These are phyloP conservation scores for Cylindrodendrum hubeiense DNA, from an alignment of 2,329 filamentous ascomycete genomes.

Conservation along the genomic window DNA sequence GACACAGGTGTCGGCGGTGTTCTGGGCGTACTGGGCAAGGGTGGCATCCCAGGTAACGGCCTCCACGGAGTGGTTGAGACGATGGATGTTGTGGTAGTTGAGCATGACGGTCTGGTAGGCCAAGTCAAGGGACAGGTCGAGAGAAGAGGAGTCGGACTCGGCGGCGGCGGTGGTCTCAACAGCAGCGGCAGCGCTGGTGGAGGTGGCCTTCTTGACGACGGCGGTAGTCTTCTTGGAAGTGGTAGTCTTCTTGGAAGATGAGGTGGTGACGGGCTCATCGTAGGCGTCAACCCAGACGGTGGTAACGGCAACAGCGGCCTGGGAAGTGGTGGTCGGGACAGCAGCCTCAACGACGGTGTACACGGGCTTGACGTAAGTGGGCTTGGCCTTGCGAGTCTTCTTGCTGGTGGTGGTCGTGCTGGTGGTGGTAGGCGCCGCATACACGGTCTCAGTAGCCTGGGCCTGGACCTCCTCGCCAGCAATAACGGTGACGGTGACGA, in stretches of 20 bases:
- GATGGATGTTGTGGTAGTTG: slow-evolving; percentile 88
- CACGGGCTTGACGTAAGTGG: slow-evolving; percentile 9
- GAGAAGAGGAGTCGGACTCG: background rate
- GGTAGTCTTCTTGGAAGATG: background rate
- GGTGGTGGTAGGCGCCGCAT: slow-evolving; percentile 41
- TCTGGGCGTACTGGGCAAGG: slow-evolving; percentile 73
- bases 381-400: slow-evolving; percentile 23
- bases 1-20: slow-evolving; percentile 74
- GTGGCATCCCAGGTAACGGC: slow-evolving; percentile 74
- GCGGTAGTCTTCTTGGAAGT: background rate
- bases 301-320: slow-evolving; percentile 18
- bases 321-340: background rate
- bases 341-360: background rate
- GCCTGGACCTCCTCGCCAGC: slow-evolving; percentile 42
- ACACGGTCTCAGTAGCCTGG: slow-evolving; percentile 36
- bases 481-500: slow-evolving; percentile 60
- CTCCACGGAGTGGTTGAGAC: slow-evolving; percentile 80
- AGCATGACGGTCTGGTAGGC: slow-evolving; percentile 60
- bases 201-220: background rate
- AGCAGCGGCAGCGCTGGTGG: background rate
- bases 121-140: slow-evolving; percentile 25
- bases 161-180: background rate
- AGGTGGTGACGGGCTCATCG: slow-evolving; percentile 12
- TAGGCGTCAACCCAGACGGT: slow-evolving; percentile 21
- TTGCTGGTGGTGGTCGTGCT: slow-evolving; percentile 23